phyloP scores from a whole-genome alignment of 331 rosid species.

The Cydonia oblonga region DNA sequence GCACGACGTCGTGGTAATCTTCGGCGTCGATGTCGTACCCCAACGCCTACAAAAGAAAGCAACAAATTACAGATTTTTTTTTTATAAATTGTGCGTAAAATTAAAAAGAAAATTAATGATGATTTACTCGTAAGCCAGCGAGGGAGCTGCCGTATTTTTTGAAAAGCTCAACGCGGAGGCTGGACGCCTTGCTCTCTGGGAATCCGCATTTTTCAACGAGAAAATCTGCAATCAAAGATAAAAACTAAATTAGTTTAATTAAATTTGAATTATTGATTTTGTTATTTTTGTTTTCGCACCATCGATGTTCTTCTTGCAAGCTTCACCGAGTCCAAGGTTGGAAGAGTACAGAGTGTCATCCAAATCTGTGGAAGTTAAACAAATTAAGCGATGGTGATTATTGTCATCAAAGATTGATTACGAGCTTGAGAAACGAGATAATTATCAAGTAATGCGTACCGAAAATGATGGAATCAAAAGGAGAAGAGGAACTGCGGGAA shows the following conservation, averaged over 20 bases:
- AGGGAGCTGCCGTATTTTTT: conserved; percentile 84
- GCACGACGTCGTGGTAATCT: conserved; percentile 82
- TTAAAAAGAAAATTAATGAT: not conserved
- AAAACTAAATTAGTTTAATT: not conserved
- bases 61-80: no score
- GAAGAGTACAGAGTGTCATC: conserved; percentile 76
- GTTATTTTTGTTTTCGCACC: conserved; percentile 12
- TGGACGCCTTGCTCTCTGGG: conserved; percentile 37
- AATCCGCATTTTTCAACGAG: conserved; percentile 64
- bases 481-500: conserved; percentile 24
- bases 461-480: conserved; percentile 56
- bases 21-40: conserved; percentile 64
- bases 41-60: conserved; percentile 30
- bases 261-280: not conserved
- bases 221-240: conserved; percentile 22
- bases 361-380: conserved; percentile 32
- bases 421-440: not conserved
- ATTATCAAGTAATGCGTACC: conserved; percentile 21
- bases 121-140: conserved; percentile 63
- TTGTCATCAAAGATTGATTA: not conserved
- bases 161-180: conserved; percentile 61
- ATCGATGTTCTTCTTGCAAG: conserved; percentile 65
- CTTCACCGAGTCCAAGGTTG: conserved; percentile 43
- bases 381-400: not conserved
- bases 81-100: no score